phyloP scores from a whole-genome alignment of 805 yeast genomes.

The Teunomyces cretensis region DNA sequence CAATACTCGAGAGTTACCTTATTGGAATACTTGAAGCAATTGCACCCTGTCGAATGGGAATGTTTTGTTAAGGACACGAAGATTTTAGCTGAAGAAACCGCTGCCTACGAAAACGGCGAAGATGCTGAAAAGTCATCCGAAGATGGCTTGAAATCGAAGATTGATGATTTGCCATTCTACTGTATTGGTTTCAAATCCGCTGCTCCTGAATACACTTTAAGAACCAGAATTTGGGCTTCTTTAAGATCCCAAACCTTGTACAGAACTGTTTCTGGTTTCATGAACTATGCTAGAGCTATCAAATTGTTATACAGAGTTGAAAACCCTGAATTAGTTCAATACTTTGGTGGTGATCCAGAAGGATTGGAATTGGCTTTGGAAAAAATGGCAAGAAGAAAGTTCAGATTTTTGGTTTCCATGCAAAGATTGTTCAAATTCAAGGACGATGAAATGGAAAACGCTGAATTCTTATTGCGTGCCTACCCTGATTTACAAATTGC shows the following conservation, averaged over 20 bases:
- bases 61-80: slow-evolving; percentile 96
- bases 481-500: slow-evolving; percentile 89
- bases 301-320: slow-evolving; percentile 92
- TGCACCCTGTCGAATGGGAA: slow-evolving; percentile 97
- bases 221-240: slow-evolving; percentile 99
- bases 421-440: slow-evolving; percentile 74
- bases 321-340: slow-evolving; percentile 92
- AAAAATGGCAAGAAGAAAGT: slow-evolving; percentile 80
- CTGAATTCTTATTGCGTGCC: slow-evolving; percentile 77
- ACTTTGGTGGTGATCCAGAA: slow-evolving; percentile 98
- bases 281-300: slow-evolving; percentile 97
- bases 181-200: slow-evolving; percentile 97
- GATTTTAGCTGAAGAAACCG: slow-evolving; percentile 91
- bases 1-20: slow-evolving; percentile 93
- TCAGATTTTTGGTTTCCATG: slow-evolving; percentile 80
- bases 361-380: slow-evolving; percentile 94
- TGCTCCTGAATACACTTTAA: slow-evolving; percentile 91
- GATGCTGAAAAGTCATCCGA: slow-evolving; percentile 45
- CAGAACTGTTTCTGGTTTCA: slow-evolving; percentile 96
- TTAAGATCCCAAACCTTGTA: slow-evolving; percentile 94
- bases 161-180: slow-evolving; percentile 90
- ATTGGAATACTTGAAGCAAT: slow-evolving; percentile 89
- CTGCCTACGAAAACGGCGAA: slow-evolving; percentile 65
- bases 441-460: slow-evolving; percentile 74
- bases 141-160: slow-evolving; percentile 73